These are phyloP conservation scores for Candida bentonensis DNA, from an alignment of 805 yeast species.

Conservation along the genomic window DNA sequence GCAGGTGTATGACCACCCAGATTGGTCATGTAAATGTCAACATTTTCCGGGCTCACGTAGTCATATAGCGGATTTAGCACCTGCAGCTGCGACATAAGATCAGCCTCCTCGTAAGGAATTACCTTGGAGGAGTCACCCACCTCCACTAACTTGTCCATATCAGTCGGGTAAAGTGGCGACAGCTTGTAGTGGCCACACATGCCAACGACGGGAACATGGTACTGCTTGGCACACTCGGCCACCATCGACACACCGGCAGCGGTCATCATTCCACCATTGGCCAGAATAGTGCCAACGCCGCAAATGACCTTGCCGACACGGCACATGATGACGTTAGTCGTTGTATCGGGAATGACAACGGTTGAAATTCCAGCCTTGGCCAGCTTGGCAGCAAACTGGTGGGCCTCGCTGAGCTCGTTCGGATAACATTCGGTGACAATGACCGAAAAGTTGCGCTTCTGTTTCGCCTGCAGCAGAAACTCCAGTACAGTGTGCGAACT, in stretches of 20 bases:
- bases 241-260: conserved; percentile 85
- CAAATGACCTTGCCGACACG: conserved; percentile 91
- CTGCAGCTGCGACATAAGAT: conserved; percentile 56
- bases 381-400: conserved; percentile 61
- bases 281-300: conserved; percentile 85
- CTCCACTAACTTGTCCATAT: conserved; percentile 68
- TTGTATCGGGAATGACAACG: conserved; percentile 82
- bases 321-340: conserved; percentile 91
- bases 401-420: conserved; percentile 66
- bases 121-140: conserved; percentile 91
- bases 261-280: conserved; percentile 89
- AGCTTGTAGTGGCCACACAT: conserved; percentile 89
- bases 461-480: conserved; percentile 72
- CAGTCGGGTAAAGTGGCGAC: conserved; percentile 85
- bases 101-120: conserved; percentile 56
- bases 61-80: conserved; percentile 83
- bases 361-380: conserved; percentile 82
- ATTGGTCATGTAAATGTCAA: conserved; percentile 88
- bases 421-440: conserved; percentile 83
- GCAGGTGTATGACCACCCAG: conserved; percentile 96
- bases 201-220: conserved; percentile 90
- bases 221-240: conserved; percentile 91
- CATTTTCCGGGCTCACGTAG: conserved; percentile 84
- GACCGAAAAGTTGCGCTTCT: conserved; percentile 84
- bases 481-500: conserved; percentile 79